Conservation (phyloP, 495 filamentous ascomycete genomes). For the Podospora conica region DNA sequence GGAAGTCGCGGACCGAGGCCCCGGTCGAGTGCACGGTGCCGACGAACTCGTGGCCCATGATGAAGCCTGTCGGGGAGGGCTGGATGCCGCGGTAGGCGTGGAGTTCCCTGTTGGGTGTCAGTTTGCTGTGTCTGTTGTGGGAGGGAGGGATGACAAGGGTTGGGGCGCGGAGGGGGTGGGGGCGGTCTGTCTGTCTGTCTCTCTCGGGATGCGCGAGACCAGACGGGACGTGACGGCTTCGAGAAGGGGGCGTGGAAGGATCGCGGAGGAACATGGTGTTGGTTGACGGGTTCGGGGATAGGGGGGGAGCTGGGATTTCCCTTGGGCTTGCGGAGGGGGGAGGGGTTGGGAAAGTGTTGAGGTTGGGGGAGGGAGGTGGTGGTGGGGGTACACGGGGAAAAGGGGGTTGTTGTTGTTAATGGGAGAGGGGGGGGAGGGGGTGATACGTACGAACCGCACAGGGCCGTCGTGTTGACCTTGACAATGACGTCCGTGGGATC, state of each 20-base stretch:
- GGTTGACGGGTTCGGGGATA: neutral
- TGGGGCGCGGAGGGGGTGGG: neutral
- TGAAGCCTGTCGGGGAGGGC: slow-evolving; percentile 41
- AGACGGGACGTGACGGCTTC: neutral
- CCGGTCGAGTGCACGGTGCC: slow-evolving; percentile 68
- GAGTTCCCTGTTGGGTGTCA: slow-evolving; percentile 57
- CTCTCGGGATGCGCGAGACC: neutral
- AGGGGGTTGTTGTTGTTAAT: neutral
- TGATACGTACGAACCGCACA: slow-evolving; percentile 76
- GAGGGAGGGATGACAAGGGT: neutral
- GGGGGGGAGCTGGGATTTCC: neutral
- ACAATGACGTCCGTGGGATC: slow-evolving; percentile 73
- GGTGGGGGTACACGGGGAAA: neutral
- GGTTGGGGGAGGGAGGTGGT: neutral
- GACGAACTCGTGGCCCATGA: slow-evolving; percentile 76
- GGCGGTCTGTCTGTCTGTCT: neutral
- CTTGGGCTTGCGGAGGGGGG: neutral
- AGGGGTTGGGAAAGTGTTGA: neutral
- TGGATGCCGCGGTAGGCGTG: slow-evolving; percentile 86
- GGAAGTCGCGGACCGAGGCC: slow-evolving; percentile 57
- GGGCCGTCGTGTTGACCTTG: slow-evolving; percentile 76
- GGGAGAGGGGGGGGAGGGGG: no score
- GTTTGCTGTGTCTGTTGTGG: slow-evolving; percentile 4
- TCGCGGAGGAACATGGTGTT: neutral
- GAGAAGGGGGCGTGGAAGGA: neutral